Evolutionary conservation across 129 eudicot species (phyloP).

Genomic region (Scalesia atractyloides): DNA sequence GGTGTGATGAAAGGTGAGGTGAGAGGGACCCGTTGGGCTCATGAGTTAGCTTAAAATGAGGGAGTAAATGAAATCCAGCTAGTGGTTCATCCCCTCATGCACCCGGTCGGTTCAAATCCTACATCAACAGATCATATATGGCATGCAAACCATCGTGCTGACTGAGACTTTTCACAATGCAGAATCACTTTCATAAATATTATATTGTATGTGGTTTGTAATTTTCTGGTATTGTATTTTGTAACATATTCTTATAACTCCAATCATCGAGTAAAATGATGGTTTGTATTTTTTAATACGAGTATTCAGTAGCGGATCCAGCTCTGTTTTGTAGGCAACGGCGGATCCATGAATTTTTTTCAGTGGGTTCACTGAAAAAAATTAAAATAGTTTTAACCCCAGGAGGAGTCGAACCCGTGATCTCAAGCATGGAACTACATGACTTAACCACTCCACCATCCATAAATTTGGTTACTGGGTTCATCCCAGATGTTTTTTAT

Average conservation of each 20-base stretch:
- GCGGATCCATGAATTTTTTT: no score
- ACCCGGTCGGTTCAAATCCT: conserved; percentile 28
- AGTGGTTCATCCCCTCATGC: conserved; percentile 36
- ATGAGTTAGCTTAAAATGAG: conserved; percentile 19
- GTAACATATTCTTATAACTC: neutral
- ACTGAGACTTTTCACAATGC: conserved; percentile 30
- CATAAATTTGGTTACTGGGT: no score
- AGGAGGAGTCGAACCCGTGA: no score
- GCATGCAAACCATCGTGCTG: conserved; percentile 34
- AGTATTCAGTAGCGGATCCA: no score
- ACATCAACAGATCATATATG: conserved; percentile 39
- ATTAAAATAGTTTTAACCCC: no score
- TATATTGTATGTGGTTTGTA: neutral
- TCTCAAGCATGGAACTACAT: no score
- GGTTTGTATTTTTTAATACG: neutral
- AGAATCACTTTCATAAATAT: neutral
- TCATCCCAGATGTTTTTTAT: no score
- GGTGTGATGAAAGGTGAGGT: conserved; percentile 22
- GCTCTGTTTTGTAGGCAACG: no score
- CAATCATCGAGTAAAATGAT: neutral
- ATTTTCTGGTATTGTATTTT: neutral
- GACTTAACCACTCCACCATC: no score
- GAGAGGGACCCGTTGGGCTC: conserved; percentile 33
- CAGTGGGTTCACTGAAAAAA: no score
- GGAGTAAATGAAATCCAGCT: conserved; percentile 40